phyloP scores from a whole-genome alignment of 306 rosid genomes.

The Psophocarpus tetragonolobus region DNA sequence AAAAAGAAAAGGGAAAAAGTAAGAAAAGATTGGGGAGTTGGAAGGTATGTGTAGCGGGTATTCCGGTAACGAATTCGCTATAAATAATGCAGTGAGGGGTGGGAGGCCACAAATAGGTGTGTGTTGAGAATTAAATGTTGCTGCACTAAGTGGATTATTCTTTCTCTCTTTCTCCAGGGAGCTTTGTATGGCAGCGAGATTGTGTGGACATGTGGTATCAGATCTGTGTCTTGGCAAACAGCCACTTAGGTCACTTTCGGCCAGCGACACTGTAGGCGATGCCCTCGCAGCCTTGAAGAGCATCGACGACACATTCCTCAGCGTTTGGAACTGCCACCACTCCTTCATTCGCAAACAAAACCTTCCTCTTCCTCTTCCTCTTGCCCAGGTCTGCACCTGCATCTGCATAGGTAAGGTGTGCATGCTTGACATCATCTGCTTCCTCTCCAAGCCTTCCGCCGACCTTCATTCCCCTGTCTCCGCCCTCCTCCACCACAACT shows the following conservation, averaged over 20 bases:
- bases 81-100: no score
- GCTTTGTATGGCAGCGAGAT: slow-evolving; percentile 82
- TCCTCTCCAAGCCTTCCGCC: slow-evolving; percentile 50
- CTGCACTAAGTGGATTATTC: no score
- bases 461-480: slow-evolving; percentile 64
- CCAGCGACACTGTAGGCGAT: slow-evolving; percentile 59
- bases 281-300: slow-evolving; percentile 59
- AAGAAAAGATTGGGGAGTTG: no score
- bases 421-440: slow-evolving; percentile 63
- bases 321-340: slow-evolving; percentile 81
- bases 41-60: no score
- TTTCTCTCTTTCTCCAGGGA: background rate
- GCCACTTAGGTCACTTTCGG: slow-evolving; percentile 54
- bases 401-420: slow-evolving; percentile 68
- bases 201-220: slow-evolving; percentile 53
- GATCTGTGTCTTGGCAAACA: slow-evolving; percentile 95
- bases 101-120: no score
- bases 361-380: no score
- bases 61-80: no score
- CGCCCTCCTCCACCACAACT: slow-evolving; percentile 30
- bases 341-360: background rate
- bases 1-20: no score
- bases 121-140: no score
- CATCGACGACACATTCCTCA: slow-evolving; percentile 46
- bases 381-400: slow-evolving; percentile 33